Percentiles rank a stretch among this genome's conserved stretches.
phyloP scores from a whole-genome alignment of 2,329 filamentous ascomycete species.

The Bipolaris oryzae region DNA sequence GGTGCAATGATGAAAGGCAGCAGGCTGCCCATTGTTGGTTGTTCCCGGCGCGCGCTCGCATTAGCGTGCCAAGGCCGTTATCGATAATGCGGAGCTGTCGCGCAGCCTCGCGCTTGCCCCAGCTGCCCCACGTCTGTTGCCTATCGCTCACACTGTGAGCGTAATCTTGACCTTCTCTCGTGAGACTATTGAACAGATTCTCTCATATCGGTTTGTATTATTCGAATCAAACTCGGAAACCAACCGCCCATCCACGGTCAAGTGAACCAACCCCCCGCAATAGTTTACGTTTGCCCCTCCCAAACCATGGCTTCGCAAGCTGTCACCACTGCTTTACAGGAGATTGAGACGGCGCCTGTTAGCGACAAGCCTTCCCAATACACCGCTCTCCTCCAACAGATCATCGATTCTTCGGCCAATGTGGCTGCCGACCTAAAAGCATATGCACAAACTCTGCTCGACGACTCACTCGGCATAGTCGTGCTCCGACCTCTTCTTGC shows the following conservation, averaged over 20 bases:
- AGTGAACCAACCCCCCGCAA: neutral
- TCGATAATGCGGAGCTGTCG: slow-evolving; percentile 21
- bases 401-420: slow-evolving; percentile 56
- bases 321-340: slow-evolving; percentile 56
- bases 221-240: neutral
- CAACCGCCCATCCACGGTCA: neutral
- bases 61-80: slow-evolving; percentile 29
- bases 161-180: neutral
- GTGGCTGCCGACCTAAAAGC: slow-evolving; percentile 68
- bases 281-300: neutral
- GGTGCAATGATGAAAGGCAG: slow-evolving; percentile 16
- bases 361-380: slow-evolving; percentile 62
- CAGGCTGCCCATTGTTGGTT: slow-evolving; percentile 13
- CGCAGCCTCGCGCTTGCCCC: slow-evolving; percentile 2
- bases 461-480: slow-evolving; percentile 75
- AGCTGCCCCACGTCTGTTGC: slow-evolving; percentile 19
- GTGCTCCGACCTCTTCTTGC: slow-evolving; percentile 72
- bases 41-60: slow-evolving; percentile 17
- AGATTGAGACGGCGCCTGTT: slow-evolving; percentile 56
- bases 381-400: slow-evolving; percentile 62
- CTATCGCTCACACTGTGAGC: neutral
- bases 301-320: slow-evolving; percentile 57
- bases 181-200: neutral
- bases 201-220: no score
- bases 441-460: slow-evolving; percentile 70